These are phyloP conservation scores for Arthrinium puccinioides DNA, from an alignment of 2,329 filamentous ascomycete species.

Conservation along the genomic window DNA sequence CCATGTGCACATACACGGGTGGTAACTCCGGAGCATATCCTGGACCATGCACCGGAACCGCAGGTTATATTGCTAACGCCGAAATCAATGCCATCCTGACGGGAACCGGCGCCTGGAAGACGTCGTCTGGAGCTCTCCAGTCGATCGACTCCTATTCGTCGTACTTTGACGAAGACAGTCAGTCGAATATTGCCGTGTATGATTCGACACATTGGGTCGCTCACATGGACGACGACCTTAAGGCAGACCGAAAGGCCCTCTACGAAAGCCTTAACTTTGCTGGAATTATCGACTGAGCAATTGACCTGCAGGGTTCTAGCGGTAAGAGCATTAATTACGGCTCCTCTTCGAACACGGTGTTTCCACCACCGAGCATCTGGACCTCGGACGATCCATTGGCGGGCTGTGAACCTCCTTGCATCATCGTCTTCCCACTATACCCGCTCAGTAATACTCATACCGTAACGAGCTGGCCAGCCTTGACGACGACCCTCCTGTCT, in stretches of 20 bases:
- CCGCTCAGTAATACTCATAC: background rate
- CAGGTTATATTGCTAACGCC: conserved; percentile 23
- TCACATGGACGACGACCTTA: background rate
- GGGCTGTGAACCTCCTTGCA: background rate
- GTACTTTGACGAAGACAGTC: background rate
- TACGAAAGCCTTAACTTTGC: background rate
- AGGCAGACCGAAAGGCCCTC: background rate
- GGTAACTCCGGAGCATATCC: conserved; percentile 11
- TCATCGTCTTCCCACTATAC: background rate
- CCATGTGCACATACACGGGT: background rate
- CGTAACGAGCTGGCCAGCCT: background rate
- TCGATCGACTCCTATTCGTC: background rate
- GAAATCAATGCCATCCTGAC: conserved; percentile 19
- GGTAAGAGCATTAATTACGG: background rate
- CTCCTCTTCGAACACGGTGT: background rate
- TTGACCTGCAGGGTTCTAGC: conserved; percentile 6
- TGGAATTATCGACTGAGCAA: background rate
- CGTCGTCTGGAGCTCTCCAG: too few relatives aligned
- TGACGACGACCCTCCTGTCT: background rate
- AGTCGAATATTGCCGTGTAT: background rate
- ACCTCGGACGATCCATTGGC: background rate
- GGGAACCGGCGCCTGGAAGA: too few relatives aligned
- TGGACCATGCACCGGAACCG: conserved; percentile 20
- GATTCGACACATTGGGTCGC: background rate
- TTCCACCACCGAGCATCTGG: background rate